These are phyloP conservation scores for Dunaliella primolecta DNA, from an alignment of 139 green algal genomes.

Conservation along the genomic window DNA sequence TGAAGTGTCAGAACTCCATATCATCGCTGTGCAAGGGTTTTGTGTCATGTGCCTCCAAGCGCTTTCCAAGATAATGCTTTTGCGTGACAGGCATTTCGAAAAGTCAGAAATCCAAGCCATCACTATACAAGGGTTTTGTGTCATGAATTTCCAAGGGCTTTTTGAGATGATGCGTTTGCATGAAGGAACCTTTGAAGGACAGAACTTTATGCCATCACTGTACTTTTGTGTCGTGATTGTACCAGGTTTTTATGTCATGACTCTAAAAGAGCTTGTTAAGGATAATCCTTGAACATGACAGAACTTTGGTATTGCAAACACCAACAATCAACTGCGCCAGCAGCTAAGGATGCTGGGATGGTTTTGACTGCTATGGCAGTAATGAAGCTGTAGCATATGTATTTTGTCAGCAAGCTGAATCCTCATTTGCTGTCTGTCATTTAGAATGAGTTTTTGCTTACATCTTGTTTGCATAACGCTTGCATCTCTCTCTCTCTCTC, in stretches of 20 bases:
- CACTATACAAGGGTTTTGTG: background rate
- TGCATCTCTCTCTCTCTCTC: slow-evolving; percentile 1
- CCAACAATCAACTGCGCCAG: background rate
- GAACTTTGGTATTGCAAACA: background rate
- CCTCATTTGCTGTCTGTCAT: too few species aligned
- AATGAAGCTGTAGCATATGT: background rate
- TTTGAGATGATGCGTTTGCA: too few species aligned
- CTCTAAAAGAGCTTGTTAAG: too few species aligned
- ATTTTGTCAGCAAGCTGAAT: background rate
- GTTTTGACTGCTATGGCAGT: background rate
- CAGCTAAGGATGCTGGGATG: background rate
- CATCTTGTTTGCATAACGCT: background rate
- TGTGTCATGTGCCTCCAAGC: background rate
- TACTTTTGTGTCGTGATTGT: too few species aligned
- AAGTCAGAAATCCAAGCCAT: background rate
- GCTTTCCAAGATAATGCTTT: background rate
- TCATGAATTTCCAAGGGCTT: background rate
- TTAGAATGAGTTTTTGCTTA: background rate
- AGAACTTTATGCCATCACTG: too few species aligned
- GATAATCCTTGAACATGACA: background rate
- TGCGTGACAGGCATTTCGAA: background rate
- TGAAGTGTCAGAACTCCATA: background rate
- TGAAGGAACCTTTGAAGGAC: too few species aligned
- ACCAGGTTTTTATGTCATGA: too few species aligned
- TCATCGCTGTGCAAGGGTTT: background rate